Evolutionary conservation across 1,284 basidiomycete species (phyloP).

Genomic region (Trichosporon sp.): DNA sequence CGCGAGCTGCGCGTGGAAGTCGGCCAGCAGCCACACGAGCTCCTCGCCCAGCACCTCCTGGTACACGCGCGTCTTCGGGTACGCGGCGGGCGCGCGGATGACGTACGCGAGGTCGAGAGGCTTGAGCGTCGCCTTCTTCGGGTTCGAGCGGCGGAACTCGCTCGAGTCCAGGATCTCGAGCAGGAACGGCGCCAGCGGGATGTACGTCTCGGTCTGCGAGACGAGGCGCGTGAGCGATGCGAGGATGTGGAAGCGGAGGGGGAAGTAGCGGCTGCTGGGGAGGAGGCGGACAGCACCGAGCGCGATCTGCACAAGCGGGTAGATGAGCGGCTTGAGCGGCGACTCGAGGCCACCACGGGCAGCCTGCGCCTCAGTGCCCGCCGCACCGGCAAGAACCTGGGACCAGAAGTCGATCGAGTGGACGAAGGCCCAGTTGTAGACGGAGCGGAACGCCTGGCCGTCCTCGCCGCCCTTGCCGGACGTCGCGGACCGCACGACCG

Average conservation of each 20-base stretch:
- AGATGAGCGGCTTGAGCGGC: slow-evolving; percentile 81
- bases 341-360: slow-evolving; percentile 61
- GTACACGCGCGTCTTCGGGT: slow-evolving; percentile 83
- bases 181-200: slow-evolving; percentile 80
- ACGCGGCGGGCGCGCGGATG: slow-evolving; percentile 82
- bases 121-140: slow-evolving; percentile 81
- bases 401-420: slow-evolving; percentile 97
- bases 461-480: slow-evolving; percentile 35
- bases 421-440: slow-evolving; percentile 98
- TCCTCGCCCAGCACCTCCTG: slow-evolving; percentile 81
- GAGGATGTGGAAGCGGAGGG: slow-evolving; percentile 69
- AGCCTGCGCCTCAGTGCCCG: slow-evolving; percentile 58
- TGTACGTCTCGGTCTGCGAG: slow-evolving; percentile 75
- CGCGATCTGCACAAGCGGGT: slow-evolving; percentile 91
- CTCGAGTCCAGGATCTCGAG: slow-evolving; percentile 79
- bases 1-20: slow-evolving; percentile 64
- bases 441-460: slow-evolving; percentile 80
- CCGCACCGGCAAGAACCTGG: slow-evolving; percentile 76
- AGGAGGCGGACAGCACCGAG: slow-evolving; percentile 89
- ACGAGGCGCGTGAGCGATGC: slow-evolving; percentile 68
- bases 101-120: slow-evolving; percentile 84
- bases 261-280: slow-evolving; percentile 72
- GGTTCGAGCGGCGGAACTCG: slow-evolving; percentile 65
- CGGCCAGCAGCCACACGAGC: slow-evolving; percentile 68
- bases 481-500: slow-evolving; percentile 47